Evolutionary conservation across 139 green algal species (phyloP).

Genomic region (Yamagishiella unicocca): DNA sequence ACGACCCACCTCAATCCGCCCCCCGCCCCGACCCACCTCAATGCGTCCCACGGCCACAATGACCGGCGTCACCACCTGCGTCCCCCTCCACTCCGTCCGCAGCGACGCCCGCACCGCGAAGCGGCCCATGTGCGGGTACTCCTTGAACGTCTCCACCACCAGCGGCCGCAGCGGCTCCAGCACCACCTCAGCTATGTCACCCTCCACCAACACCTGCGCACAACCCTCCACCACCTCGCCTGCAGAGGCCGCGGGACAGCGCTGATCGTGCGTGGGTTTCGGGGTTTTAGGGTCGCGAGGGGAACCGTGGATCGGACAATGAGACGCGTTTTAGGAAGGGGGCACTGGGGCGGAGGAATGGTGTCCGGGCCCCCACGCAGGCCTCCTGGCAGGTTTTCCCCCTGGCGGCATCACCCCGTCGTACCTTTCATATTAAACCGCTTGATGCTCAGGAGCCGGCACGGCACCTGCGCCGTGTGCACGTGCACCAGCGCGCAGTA

Average conservation of each 20-base stretch:
- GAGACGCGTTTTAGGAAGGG: too few relatives aligned
- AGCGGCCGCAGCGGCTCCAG: constrained; percentile 82
- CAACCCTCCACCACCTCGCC: constrained; percentile 82
- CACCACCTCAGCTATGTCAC: constrained; percentile 76
- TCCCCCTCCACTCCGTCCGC: background rate
- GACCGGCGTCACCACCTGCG: background rate
- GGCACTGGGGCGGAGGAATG: too few relatives aligned
- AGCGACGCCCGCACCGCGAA: constrained; percentile 72
- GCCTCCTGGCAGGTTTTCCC: too few relatives aligned
- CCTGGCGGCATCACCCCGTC: too few relatives aligned
- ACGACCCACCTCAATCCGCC: background rate
- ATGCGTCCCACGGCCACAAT: constrained; percentile 12
- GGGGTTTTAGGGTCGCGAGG: too few relatives aligned
- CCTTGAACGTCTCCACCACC: constrained; percentile 80
- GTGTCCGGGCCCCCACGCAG: too few relatives aligned
- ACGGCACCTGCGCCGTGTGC: constrained; percentile 82
- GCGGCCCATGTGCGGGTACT: constrained; percentile 76
- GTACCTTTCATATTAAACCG: background rate
- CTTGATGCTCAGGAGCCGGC: constrained; percentile 76
- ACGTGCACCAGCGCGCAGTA: constrained; percentile 79
- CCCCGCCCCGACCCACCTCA: background rate
- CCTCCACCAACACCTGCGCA: constrained; percentile 80
- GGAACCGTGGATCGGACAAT: too few relatives aligned
- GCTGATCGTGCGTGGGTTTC: too few relatives aligned
- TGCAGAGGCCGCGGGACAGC: too few relatives aligned